Conservation (phyloP, 2,329 filamentous ascomycete species). For the Myriosclerotinia scirpicola region DNA sequence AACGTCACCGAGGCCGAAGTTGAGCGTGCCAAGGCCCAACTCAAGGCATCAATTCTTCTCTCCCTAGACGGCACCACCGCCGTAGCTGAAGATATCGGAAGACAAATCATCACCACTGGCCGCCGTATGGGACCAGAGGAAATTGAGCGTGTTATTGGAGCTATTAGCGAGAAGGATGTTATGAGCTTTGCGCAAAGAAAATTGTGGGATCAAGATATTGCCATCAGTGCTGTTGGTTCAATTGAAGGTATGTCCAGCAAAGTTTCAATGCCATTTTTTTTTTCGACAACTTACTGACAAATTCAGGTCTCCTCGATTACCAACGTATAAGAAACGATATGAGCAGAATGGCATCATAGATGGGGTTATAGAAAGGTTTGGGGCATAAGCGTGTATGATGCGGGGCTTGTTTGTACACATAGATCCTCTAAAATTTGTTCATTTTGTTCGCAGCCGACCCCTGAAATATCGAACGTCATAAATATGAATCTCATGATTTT, state of each 20-base stretch:
- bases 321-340: conserved; percentile 73
- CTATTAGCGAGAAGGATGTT: conserved; percentile 91
- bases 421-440: conserved; percentile 36
- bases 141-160: conserved; percentile 88
- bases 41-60: conserved; percentile 96
- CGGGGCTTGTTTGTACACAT: conserved; percentile 41
- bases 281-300: conserved; percentile 10
- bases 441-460: conserved; percentile 21
- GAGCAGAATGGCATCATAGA: conserved; percentile 65
- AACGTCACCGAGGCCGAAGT: conserved; percentile 87
- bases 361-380: conserved; percentile 27
- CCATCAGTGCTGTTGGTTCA: conserved; percentile 86
- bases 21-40: conserved; percentile 97
- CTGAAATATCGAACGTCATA: background rate
- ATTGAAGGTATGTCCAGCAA: conserved; percentile 65
- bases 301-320: conserved; percentile 63
- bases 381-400: conserved; percentile 41
- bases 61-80: conserved; percentile 97
- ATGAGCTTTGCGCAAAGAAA: conserved; percentile 95
- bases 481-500: conserved; percentile 10
- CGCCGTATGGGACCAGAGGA: conserved; percentile 87
- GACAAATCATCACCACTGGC: conserved; percentile 97
- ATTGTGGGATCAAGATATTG: conserved; percentile 96
- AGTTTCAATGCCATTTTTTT: background rate
- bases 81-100: conserved; percentile 96